Evolutionary conservation across 2,329 filamentous ascomycete species (phyloP), one percentile per base, ranked within the genome.

Genomic region (Akanthomyces uredinophilus): DNA sequence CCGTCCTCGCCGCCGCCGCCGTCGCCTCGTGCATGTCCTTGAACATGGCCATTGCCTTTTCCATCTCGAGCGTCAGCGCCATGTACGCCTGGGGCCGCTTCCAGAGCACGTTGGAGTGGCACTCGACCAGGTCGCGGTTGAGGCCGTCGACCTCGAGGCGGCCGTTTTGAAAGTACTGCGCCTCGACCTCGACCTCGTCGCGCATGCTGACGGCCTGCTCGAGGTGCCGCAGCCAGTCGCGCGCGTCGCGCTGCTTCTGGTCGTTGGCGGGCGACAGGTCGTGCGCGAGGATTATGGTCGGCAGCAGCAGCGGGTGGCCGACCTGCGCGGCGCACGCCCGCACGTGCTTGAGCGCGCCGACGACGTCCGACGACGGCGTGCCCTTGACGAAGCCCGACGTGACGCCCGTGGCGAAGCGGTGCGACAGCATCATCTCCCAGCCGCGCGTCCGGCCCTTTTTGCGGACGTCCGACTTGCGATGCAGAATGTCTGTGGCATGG

Each of bases 391-490:
- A 87, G 60, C 85, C 85, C 2, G 81, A 83, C 1, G 85, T 87
- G 65, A 86, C 78, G 65, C 75, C 74, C 2, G 79, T 81, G 14
- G 72, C 75, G 72, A 87, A 81, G 52, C 78, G 79, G 71, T 87
- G 78, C 3, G 83, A 85, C 43, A 87, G 78, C 77, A 85, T 85
- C 61, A 87, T 77, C 73, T 87, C 85, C 83, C 84, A 87, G 50
- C 85, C 85, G 61, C 85, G 81, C 18, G 85, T 87, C 68, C 78
- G 79, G 64, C 83, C 84, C 73, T 84, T 86, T 70, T 87, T 87
- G 56, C 83, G 82, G 39, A 87, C 85, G 68, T 87, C 85, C n/a
- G 83, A 86, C 72, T 87, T 87, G 66, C 85, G 82, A 69, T 84
- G 85, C 63, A 87, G 79, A 66, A 87, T 83, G 68, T 87, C 81